Percentiles rank a stretch among this genome's conserved stretches.
Conservation (phyloP, 495 filamentous ascomycete genomes). For the Penicillium cosmopolitanum region DNA sequence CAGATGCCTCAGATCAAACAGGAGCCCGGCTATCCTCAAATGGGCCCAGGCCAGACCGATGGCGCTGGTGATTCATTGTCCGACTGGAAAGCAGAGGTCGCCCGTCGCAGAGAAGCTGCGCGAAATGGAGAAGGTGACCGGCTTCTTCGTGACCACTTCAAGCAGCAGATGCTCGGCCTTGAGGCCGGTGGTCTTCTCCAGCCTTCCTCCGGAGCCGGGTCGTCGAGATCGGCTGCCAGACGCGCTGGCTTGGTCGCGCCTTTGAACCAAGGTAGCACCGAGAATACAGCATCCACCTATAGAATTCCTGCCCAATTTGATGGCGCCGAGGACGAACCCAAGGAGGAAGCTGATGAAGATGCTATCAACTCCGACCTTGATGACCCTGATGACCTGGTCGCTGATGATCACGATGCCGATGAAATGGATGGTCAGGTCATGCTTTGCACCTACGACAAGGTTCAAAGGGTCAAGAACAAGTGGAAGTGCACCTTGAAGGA, state of each 20-base stretch:
- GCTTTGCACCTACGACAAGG: conserved; percentile 99
- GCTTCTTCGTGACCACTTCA: conserved; percentile 44
- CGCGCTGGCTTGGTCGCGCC: conserved; percentile 16
- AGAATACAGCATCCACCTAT: conserved; percentile 9
- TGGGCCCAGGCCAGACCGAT: conserved; percentile 68
- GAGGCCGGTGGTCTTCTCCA: conserved; percentile 85
- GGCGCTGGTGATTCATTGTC: conserved; percentile 60
- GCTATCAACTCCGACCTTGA: conserved; percentile 99
- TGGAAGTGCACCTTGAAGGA: conserved; percentile 99
- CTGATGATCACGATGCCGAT: conserved; percentile 76
- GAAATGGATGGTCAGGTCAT: conserved; percentile 86
- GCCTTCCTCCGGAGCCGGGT: conserved; percentile 53
- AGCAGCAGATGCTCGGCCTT: conserved; percentile 64
- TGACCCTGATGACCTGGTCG: conserved; percentile 83
- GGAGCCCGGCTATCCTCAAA: conserved; percentile 49
- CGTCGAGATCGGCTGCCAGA: conserved; percentile 21
- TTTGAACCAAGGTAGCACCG: conserved; percentile 6
- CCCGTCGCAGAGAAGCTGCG: conserved; percentile 56
- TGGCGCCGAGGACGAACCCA: conserved; percentile 58
- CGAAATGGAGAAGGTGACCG: conserved; percentile 63
- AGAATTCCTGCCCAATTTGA: conserved; percentile 59
- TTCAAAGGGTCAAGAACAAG: conserved; percentile 99
- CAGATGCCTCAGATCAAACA: conserved; percentile 53
- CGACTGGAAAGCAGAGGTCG: conserved; percentile 63
- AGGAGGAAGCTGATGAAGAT: conserved; percentile 81